phyloP scores from a whole-genome alignment of 2,329 filamentous ascomycete genomes.

The Alternaria viburni region DNA sequence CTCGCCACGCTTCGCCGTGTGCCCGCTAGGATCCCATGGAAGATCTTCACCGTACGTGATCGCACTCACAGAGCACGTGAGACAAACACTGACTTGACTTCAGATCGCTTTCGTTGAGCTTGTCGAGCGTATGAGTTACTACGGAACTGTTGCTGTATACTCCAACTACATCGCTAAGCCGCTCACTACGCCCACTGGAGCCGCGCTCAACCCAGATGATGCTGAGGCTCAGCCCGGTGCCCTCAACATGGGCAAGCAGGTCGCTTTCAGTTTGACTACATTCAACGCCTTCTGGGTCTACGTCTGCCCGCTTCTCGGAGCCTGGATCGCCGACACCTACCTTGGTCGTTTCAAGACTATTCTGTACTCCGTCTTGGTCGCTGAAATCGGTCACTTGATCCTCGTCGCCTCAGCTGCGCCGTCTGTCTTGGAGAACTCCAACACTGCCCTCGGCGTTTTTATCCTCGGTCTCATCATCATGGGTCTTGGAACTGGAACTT shows the following conservation, averaged over 20 bases:
- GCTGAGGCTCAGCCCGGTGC: conserved; percentile 55
- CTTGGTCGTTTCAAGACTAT: conserved; percentile 68
- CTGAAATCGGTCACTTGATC: conserved; percentile 63
- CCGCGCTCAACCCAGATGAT: conserved; percentile 32
- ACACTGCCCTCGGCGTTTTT: conserved; percentile 62
- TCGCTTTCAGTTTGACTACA: conserved; percentile 58
- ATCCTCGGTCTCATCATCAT: conserved; percentile 65
- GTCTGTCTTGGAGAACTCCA: conserved; percentile 53
- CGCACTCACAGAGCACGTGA: background rate
- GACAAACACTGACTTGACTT: background rate
- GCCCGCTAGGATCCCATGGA: conserved; percentile 43
- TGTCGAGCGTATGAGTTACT: conserved; percentile 49
- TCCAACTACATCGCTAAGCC: conserved; percentile 48
- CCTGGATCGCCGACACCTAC: conserved; percentile 66
- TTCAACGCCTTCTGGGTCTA: conserved; percentile 65
- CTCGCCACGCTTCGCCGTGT: conserved; percentile 45
- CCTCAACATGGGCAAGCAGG: conserved; percentile 61
- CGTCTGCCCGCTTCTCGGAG: conserved; percentile 64
- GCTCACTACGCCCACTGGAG: conserved; percentile 37
- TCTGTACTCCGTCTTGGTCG: conserved; percentile 62
- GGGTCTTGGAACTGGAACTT: conserved; percentile 70
- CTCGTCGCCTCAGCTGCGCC: conserved; percentile 63
- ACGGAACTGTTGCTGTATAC: conserved; percentile 46
- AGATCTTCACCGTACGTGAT: conserved; percentile 28
- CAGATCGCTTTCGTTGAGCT: conserved; percentile 48